phyloP scores from a whole-genome alignment of 2,329 filamentous ascomycete species.

The Arachnopeziza araneosa region DNA sequence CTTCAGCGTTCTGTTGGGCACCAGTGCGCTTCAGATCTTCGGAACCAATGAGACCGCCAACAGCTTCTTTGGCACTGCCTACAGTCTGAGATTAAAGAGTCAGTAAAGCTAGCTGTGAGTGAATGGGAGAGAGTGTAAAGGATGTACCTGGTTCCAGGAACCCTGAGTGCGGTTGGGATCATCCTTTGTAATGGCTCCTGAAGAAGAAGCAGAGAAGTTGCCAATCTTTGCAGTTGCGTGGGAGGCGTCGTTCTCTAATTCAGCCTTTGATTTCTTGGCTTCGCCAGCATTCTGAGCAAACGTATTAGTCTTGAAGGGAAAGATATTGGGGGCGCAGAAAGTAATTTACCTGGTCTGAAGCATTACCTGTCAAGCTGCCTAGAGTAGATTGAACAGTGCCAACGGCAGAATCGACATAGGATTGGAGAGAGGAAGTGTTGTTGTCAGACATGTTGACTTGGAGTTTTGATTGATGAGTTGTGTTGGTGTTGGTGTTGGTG shows the following conservation, averaged over 20 bases:
- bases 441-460: constrained; percentile 42
- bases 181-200: constrained; percentile 66
- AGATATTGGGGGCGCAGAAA: not conserved
- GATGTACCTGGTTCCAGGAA: constrained; percentile 58
- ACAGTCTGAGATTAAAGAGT: constrained; percentile 51
- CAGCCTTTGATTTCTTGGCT: constrained; percentile 59
- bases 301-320: not conserved
- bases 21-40: constrained; percentile 71
- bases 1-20: constrained; percentile 70
- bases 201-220: constrained; percentile 61
- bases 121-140: not conserved
- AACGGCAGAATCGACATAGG: constrained; percentile 66
- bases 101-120: not conserved
- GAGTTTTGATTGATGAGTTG: constrained; percentile 6
- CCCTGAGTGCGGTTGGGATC: constrained; percentile 66
- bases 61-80: constrained; percentile 76
- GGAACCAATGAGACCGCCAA: constrained; percentile 70
- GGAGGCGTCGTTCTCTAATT: constrained; percentile 65
- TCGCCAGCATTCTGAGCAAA: constrained; percentile 11
- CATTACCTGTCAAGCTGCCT: constrained; percentile 68
- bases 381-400: constrained; percentile 67
- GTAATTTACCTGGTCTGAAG: constrained; percentile 49
- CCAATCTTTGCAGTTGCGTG: constrained; percentile 72
- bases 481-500: constrained; percentile 3
- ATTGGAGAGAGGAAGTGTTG: constrained; percentile 68